These are phyloP conservation scores for Boletus patriciae DNA, from an alignment of 768 basidiomycete genomes.

Conservation along the genomic window DNA sequence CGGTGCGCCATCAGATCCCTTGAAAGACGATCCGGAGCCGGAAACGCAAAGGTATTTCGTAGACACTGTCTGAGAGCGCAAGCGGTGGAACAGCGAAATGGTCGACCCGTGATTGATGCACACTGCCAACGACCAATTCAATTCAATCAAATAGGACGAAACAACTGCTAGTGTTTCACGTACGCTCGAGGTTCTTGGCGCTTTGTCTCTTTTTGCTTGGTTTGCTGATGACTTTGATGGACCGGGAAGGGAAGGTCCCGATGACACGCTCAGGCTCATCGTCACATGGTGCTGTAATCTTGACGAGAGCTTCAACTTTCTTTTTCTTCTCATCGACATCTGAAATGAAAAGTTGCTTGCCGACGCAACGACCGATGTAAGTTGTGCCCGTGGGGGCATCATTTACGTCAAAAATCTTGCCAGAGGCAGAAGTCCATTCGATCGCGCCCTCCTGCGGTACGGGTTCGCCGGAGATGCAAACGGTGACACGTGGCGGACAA, in stretches of 20 bases:
- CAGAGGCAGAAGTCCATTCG: constrained; percentile 84
- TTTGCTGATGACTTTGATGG: constrained; percentile 99
- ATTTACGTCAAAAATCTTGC: constrained; percentile 79
- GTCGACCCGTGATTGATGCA: constrained; percentile 96
- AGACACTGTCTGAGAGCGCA: constrained; percentile 92
- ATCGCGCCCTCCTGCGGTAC: constrained; percentile 81
- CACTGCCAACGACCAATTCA: constrained; percentile 47
- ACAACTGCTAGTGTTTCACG: constrained; percentile 37
- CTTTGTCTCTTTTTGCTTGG: constrained; percentile 96
- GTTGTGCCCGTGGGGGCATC: constrained; percentile 81
- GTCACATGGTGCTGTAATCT: constrained; percentile 79
- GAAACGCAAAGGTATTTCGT: constrained; percentile 96
- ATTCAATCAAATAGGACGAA: constrained; percentile 13
- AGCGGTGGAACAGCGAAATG: constrained; percentile 92
- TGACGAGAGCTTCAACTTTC: constrained; percentile 91
- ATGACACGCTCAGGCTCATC: constrained; percentile 82
- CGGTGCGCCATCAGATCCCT: constrained; percentile 88
- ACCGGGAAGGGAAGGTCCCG: constrained; percentile 85
- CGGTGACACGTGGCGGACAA: constrained; percentile 76
- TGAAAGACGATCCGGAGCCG: constrained; percentile 89
- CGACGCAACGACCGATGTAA: constrained; percentile 89
- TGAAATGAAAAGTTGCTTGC: constrained; percentile 93
- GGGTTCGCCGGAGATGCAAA: constrained; percentile 91
- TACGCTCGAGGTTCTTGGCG: constrained; percentile 89
- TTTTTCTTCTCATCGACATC: constrained; percentile 95